Percentiles rank a stretch among this genome's conserved stretches.
Conservation (phyloP, 148 eudicot genomes). For the Fagopyrum homotropicum region DNA sequence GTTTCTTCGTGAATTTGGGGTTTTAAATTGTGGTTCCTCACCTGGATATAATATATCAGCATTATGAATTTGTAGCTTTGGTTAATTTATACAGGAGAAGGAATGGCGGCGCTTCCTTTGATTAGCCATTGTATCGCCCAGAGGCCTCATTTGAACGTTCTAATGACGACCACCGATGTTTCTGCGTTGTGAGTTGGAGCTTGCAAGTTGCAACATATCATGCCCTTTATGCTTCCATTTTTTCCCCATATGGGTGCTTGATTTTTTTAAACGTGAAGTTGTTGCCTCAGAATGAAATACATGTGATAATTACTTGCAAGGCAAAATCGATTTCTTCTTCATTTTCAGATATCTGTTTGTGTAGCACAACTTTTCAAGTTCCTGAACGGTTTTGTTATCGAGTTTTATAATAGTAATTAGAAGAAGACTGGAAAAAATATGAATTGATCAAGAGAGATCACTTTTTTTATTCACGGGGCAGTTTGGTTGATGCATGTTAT, state of each 20-base stretch:
- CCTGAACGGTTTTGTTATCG: neutral
- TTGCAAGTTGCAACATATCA: slow-evolving; percentile 3
- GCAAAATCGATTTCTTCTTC: neutral
- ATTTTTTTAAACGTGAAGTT: neutral
- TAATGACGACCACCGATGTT: slow-evolving; percentile 76
- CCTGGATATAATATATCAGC: neutral
- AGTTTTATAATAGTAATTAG: neutral
- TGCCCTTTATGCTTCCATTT: neutral
- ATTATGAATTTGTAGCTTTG: neutral
- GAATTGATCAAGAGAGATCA: neutral
- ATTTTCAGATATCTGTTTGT: neutral
- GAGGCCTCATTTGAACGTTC: slow-evolving; percentile 66
- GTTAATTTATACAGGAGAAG: slow-evolving; percentile 49
- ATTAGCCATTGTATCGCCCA: slow-evolving; percentile 49
- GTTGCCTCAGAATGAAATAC: neutral
- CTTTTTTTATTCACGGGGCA: neutral
- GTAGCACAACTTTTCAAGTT: neutral
- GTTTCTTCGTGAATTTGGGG: neutral
- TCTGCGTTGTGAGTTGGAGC: slow-evolving; percentile 69
- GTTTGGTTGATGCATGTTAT: neutral
- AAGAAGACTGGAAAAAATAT: neutral
- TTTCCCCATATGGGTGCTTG: neutral
- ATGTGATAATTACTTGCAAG: neutral
- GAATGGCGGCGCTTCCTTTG: slow-evolving; percentile 80
- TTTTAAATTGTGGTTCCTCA: neutral